These are phyloP conservation scores for Rhodotorula mucilaginosa DNA, from an alignment of 1,284 basidiomycete genomes.

Conservation along the genomic window DNA sequence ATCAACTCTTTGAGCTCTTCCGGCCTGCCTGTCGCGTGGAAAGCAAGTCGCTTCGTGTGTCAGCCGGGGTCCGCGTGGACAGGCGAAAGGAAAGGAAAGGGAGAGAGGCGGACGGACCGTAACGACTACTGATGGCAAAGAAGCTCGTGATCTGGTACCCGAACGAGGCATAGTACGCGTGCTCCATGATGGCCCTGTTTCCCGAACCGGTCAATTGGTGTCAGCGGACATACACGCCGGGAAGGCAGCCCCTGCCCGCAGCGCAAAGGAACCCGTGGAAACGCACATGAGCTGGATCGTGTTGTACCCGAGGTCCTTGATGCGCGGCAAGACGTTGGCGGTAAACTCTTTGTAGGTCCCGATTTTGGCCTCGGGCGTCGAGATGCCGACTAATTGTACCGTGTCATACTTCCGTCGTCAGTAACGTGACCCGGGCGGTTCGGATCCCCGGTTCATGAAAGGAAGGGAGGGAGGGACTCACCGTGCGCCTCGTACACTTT, in stretches of 20 bases:
- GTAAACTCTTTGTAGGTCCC: slow-evolving; percentile 97
- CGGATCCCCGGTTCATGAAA: no score
- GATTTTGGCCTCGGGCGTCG: slow-evolving; percentile 78
- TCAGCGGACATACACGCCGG: not conserved
- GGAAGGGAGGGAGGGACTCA: slow-evolving; percentile 38
- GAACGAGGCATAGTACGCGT: slow-evolving; percentile 98
- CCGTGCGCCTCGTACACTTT: slow-evolving; percentile 94
- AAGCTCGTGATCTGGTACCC: slow-evolving; percentile 98
- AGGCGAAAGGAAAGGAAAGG: not conserved
- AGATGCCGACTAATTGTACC: slow-evolving; percentile 74
- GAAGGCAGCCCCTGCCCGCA: not conserved
- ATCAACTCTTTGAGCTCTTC: slow-evolving; percentile 94
- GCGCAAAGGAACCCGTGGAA: not conserved
- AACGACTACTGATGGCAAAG: slow-evolving; percentile 94
- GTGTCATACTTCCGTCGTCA: not conserved
- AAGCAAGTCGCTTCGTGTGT: no score
- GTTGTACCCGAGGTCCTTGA: slow-evolving; percentile 90
- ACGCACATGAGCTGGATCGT: slow-evolving; percentile 95
- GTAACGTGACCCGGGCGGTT: not conserved
- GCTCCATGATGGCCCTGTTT: slow-evolving; percentile 73
- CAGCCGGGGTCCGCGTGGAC: not conserved
- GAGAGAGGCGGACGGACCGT: slow-evolving; percentile 52
- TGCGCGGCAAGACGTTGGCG: slow-evolving; percentile 75
- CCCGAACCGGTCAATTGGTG: not conserved
- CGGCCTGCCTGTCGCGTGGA: slow-evolving; percentile 59